Base-by-base conservation (phyloP, 257 asterid species). In the Ocimum tenuiflorum region DNA sequence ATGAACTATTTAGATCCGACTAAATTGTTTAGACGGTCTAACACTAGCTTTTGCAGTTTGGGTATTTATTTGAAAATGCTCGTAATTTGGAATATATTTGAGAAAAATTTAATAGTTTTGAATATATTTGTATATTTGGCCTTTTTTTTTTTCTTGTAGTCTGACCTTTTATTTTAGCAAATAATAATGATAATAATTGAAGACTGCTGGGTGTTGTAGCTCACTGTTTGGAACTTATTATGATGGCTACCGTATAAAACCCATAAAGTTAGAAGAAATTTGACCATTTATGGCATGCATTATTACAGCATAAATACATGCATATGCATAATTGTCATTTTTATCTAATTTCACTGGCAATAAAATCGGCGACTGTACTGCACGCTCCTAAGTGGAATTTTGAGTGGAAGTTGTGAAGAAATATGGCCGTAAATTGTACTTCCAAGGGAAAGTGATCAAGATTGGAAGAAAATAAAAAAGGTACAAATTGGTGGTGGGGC, bases 391-490 rank as follows among this genome's bases (percentile, higher is more conserved):
- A 15, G 15, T 29, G 52, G 74, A 35, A 38, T 39, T 60, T 31
- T 27, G 73, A 51, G 51, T 15, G 29, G 27, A 38, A 19, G 35
- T 9, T 50, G 64, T 31, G 70, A 54, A 73, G 23, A 60, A 60
- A 1, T 38, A 29, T 56, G 39, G 60, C 48, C 41, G 69, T 43
- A 13, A 20, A 56, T 69, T 72, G 84, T 76, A 76, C 76, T 65
- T 64, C 79, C 49, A 20, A 17, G 49, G 22, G 52, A 60, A 79
- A 61, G 74, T 59, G 67, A 75, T 48, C 63, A 46, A 70, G 71
- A 82, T 68, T 70, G 46, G 14, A 33, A 51, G 69, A 38, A 29
- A 46, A 43, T 47, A 22, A 27, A 53, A 43, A 59, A 48, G 31
- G 31, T 27, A 27, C 36, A 31, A n/a, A n/a, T 13, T 52, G 19